Conservation (phyloP, 2,329 filamentous ascomycete species). For the Cercospora berteroae region DNA sequence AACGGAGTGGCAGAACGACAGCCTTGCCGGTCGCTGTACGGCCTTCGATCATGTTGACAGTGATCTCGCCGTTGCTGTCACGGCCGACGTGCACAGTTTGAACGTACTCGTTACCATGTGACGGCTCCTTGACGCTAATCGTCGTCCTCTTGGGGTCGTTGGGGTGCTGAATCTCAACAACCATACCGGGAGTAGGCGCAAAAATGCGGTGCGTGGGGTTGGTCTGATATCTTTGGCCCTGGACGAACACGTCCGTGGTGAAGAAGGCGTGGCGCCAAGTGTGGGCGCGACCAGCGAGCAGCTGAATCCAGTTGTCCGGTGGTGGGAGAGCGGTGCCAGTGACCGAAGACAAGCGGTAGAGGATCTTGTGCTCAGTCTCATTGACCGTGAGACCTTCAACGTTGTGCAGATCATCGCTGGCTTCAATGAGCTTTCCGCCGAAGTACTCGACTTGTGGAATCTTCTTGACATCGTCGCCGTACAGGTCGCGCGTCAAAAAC, state of each 20-base stretch:
- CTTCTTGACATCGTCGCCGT: constrained; percentile 66
- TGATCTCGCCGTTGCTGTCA: constrained; percentile 72
- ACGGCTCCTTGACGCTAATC: constrained; percentile 84
- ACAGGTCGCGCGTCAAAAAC: constrained; percentile 74
- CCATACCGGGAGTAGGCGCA: constrained; percentile 77
- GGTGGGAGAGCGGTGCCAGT: constrained; percentile 73
- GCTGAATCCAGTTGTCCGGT: constrained; percentile 78
- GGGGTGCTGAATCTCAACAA: constrained; percentile 82
- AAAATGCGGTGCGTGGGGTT: constrained; percentile 94
- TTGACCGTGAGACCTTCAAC: constrained; percentile 83
- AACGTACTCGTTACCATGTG: constrained; percentile 78
- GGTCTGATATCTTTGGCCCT: constrained; percentile 94
- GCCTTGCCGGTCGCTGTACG: constrained; percentile 80
- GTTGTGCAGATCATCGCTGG: constrained; percentile 65
- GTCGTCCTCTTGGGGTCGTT: constrained; percentile 79
- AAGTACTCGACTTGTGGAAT: constrained; percentile 94
- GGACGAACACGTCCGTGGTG: constrained; percentile 87
- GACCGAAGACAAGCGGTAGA: constrained; percentile 77
- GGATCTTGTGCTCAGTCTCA: constrained; percentile 74
- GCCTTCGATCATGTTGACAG: constrained; percentile 88
- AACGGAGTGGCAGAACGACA: constrained; percentile 79
- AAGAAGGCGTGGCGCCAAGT: constrained; percentile 96
- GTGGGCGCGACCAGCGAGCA: constrained; percentile 79
- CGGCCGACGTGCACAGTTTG: constrained; percentile 85
- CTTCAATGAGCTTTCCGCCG: constrained; percentile 77